phyloP scores from a whole-genome alignment of 306 rosid genomes.

The Amphicarpaea edgeworthii region DNA sequence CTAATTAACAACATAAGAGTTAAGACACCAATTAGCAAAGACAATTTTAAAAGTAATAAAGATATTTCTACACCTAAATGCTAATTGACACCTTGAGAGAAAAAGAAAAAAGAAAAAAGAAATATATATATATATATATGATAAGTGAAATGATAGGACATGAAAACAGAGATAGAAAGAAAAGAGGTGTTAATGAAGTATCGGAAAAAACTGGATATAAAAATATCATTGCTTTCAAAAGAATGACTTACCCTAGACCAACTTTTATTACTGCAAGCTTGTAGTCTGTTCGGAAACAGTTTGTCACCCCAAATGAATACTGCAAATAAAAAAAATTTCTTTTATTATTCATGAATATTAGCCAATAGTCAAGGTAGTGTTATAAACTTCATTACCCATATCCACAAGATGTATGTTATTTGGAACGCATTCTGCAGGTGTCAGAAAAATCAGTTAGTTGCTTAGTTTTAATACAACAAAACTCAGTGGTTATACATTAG shows the following conservation, averaged over 20 bases:
- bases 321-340: slow-evolving; percentile 54
- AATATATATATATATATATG: too few species aligned
- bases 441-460: slow-evolving; percentile 43
- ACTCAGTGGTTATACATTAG: neutral
- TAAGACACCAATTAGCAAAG: neutral
- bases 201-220: too few species aligned
- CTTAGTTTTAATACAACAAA: neutral
- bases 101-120: too few species aligned
- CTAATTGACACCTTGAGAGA: too few species aligned
- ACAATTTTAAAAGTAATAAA: too few species aligned
- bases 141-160: too few species aligned
- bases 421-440: slow-evolving; percentile 91
- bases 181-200: too few species aligned
- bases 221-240: too few species aligned
- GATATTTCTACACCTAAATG: too few species aligned
- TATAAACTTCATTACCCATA: slow-evolving; percentile 69
- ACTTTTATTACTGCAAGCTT: slow-evolving; percentile 65
- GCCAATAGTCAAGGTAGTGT: slow-evolving; percentile 26
- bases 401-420: slow-evolving; percentile 77
- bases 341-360: slow-evolving; percentile 14
- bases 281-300: slow-evolving; percentile 76
- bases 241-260: slow-evolving; percentile 69
- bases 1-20: slow-evolving; percentile 28
- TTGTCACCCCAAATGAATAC: slow-evolving; percentile 74
- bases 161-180: too few species aligned